These are phyloP conservation scores for Alisma plantagoaquatica DNA, from an alignment of 106 monocot species.

Conservation along the genomic window DNA sequence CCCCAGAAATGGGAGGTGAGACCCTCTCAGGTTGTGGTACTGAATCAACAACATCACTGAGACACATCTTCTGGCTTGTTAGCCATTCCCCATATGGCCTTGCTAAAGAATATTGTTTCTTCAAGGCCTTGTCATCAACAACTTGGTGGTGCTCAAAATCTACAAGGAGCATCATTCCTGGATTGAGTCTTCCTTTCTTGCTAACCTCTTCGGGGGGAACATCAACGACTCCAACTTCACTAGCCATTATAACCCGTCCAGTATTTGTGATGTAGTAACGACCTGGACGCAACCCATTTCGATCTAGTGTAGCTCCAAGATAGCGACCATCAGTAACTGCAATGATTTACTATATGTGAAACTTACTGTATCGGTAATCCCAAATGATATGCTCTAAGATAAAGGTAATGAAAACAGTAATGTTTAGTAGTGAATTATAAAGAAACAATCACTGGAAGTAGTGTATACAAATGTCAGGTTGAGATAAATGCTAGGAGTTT, in stretches of 20 bases:
- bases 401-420: too few species aligned
- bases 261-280: conserved; percentile 80
- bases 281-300: conserved; percentile 87
- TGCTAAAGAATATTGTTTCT: conserved; percentile 69
- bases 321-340: conserved; percentile 97
- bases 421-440: too few species aligned
- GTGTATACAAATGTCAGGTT: too few species aligned
- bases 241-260: conserved; percentile 89
- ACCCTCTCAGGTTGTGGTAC: conserved; percentile 50
- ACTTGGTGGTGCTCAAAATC: conserved; percentile 86
- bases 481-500: too few species aligned
- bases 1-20: conserved; percentile 41
- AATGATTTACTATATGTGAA: conserved; percentile 1
- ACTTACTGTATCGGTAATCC: too few species aligned
- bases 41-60: conserved; percentile 61
- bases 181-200: conserved; percentile 84
- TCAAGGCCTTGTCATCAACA: conserved; percentile 85
- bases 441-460: too few species aligned
- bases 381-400: too few species aligned
- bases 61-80: conserved; percentile 65
- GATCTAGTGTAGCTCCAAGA: conserved; percentile 91
- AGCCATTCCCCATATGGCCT: conserved; percentile 87
- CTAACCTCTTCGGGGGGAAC: conserved; percentile 66
- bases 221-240: conserved; percentile 96
- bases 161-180: conserved; percentile 94